Conservation (phyloP, 2,329 filamentous ascomycete species). For the Fusarium drepaniforme region DNA sequence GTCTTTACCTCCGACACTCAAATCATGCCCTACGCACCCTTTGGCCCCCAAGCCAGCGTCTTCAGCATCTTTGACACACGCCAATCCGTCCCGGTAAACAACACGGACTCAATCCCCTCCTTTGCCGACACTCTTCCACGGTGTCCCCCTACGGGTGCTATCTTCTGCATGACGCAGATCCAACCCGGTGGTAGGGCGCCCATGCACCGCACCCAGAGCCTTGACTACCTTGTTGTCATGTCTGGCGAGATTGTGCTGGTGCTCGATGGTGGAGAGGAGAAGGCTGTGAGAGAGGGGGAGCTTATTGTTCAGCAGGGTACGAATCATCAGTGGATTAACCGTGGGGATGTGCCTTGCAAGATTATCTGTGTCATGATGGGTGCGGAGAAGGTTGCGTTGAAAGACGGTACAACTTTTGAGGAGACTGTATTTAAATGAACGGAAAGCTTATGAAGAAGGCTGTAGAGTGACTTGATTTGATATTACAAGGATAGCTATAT, state of each 20-base stretch:
- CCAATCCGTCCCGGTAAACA: conserved; percentile 31
- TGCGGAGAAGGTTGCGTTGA: conserved; percentile 53
- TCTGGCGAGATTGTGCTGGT: conserved; percentile 54
- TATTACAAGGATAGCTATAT: conserved; percentile 16
- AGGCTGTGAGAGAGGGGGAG: conserved; percentile 51
- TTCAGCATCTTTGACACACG: conserved; percentile 25
- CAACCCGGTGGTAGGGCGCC: conserved; percentile 46
- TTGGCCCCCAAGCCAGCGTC: conserved; percentile 17
- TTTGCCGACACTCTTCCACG: conserved; percentile 46
- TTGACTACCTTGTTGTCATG: conserved; percentile 56
- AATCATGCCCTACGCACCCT: conserved; percentile 14
- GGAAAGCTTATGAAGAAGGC: background rate
- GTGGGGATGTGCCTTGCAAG: conserved; percentile 50
- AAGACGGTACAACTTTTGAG: conserved; percentile 52
- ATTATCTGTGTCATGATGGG: conserved; percentile 56
- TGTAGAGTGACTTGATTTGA: background rate
- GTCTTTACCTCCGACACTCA: conserved; percentile 16
- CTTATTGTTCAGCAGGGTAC: conserved; percentile 56
- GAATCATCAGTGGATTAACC: conserved; percentile 60
- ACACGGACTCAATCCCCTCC: conserved; percentile 27
- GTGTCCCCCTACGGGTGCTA: conserved; percentile 50
- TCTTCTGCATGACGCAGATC: conserved; percentile 51
- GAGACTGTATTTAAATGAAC: conserved; percentile 43
- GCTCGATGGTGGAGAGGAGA: conserved; percentile 57
- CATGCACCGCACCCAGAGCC: conserved; percentile 56